Conservation (phyloP, 179 eudicot species). For the Beta macrorhiza region DNA sequence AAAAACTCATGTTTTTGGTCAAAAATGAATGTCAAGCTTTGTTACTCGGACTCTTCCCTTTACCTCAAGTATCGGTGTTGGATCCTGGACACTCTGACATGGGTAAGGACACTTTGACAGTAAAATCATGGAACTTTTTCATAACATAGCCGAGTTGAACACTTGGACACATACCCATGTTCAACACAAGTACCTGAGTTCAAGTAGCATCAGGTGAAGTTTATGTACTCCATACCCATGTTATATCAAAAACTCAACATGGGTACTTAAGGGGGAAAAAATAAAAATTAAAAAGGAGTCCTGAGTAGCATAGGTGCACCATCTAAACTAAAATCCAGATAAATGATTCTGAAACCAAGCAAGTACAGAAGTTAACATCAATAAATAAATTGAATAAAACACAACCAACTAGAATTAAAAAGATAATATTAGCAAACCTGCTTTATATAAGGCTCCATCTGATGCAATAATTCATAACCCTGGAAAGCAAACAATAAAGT, state of each 20-base stretch:
- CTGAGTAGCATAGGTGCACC: neutral
- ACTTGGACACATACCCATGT: no score
- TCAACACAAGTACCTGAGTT: no score
- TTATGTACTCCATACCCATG: neutral
- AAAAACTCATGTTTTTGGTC: no score
- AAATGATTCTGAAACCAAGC: neutral
- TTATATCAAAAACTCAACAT: neutral
- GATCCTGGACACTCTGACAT: no score
- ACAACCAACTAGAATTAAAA: constrained; percentile 10
- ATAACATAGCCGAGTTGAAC: neutral
- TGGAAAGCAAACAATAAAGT: constrained; percentile 32
- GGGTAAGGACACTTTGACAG: no score
- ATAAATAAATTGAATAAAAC: neutral
- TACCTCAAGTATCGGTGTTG: no score
- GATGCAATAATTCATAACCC: constrained; percentile 89
- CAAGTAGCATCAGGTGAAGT: no score
- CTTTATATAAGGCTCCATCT: constrained; percentile 85
- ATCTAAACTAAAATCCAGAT: neutral
- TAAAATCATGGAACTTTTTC: neutral
- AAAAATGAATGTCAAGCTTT: no score
- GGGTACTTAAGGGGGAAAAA: neutral
- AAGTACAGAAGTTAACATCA: constrained; percentile 2
- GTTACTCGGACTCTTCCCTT: no score
- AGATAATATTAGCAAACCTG: constrained; percentile 48
- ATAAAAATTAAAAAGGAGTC: neutral